Evolutionary conservation across 805 yeast species (phyloP).

Genomic region (Candida qinlingensis): DNA sequence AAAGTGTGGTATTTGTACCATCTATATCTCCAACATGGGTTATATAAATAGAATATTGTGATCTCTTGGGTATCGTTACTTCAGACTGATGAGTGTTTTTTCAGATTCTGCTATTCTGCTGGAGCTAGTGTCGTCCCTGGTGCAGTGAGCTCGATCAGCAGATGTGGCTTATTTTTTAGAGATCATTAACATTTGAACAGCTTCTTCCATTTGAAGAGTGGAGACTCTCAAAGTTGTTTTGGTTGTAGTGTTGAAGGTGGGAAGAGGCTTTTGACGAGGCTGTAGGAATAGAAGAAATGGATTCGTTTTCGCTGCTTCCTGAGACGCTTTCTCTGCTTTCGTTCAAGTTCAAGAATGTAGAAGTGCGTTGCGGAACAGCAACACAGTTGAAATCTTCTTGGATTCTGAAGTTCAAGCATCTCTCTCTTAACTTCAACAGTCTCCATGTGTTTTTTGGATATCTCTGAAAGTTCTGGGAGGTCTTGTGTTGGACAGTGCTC

Average conservation of each 20-base stretch:
- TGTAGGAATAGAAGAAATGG: constrained; percentile 5
- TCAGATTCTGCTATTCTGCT: too few relatives aligned
- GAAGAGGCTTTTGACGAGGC: constrained; percentile 1
- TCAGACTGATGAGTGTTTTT: too few relatives aligned
- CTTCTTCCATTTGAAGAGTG: neutral
- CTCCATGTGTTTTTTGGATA: constrained; percentile 19
- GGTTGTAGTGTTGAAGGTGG: neutral
- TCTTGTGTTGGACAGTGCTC: neutral
- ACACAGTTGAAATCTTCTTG: neutral
- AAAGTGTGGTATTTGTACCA: too few relatives aligned
- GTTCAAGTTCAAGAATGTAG: constrained; percentile 6
- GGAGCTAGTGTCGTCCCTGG: too few relatives aligned
- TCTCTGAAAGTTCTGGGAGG: neutral
- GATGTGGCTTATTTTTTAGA: too few relatives aligned
- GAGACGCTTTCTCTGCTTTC: neutral
- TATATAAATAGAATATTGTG: too few relatives aligned
- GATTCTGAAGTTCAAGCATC: constrained; percentile 13
- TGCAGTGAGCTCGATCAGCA: too few relatives aligned
- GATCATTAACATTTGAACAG: neutral
- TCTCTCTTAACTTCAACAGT: constrained; percentile 16
- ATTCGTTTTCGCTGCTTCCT: constrained; percentile 5
- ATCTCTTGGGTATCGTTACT: too few relatives aligned
- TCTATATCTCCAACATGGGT: too few relatives aligned
- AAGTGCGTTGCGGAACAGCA: neutral
- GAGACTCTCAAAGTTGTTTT: neutral